Percentiles rank a stretch among this genome's conserved stretches.
These are phyloP conservation scores for Candida silvatica DNA, from an alignment of 805 yeast species.

Conservation along the genomic window DNA sequence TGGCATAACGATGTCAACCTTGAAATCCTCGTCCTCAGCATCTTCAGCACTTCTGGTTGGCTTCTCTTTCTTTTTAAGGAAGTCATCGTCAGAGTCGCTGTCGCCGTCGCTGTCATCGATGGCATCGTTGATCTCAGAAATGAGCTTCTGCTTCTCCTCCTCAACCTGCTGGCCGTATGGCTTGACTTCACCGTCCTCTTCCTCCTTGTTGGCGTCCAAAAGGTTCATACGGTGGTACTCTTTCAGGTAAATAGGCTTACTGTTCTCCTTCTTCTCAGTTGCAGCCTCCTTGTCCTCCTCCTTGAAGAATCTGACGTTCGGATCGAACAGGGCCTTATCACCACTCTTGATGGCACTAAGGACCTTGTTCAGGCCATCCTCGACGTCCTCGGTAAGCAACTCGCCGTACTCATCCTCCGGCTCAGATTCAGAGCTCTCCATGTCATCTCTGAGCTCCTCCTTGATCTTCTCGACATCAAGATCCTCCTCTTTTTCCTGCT, in stretches of 20 bases:
- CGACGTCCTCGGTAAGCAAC: constrained; percentile 77
- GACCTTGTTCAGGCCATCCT: constrained; percentile 67
- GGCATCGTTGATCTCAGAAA: constrained; percentile 69
- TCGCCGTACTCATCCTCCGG: constrained; percentile 93
- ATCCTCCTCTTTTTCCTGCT: not conserved
- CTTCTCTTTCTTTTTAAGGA: constrained; percentile 53
- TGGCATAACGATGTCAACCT: constrained; percentile 38
- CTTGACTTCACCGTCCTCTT: constrained; percentile 39
- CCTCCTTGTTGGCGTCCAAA: constrained; percentile 50
- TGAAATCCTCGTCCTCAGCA: constrained; percentile 8
- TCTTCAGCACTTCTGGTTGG: constrained; percentile 16
- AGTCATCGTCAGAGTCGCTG: constrained; percentile 37
- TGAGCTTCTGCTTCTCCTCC: constrained; percentile 66
- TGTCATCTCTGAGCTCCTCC: constrained; percentile 15
- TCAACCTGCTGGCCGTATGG: constrained; percentile 70
- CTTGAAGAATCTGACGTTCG: constrained; percentile 58
- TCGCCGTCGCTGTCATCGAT: constrained; percentile 45
- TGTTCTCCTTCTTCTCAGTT: constrained; percentile 25
- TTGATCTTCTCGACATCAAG: constrained; percentile 6
- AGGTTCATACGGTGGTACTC: constrained; percentile 87
- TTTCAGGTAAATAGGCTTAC: constrained; percentile 78
- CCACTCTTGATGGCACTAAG: constrained; percentile 59
- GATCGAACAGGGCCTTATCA: constrained; percentile 59
- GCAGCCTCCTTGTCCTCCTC: constrained; percentile 45
- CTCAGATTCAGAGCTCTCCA: constrained; percentile 38